Evolutionary conservation across 1,284 basidiomycete genomes (phyloP), one percentile per base, ranked within the genome.

Genomic region (Amylostereum areolatum): DNA sequence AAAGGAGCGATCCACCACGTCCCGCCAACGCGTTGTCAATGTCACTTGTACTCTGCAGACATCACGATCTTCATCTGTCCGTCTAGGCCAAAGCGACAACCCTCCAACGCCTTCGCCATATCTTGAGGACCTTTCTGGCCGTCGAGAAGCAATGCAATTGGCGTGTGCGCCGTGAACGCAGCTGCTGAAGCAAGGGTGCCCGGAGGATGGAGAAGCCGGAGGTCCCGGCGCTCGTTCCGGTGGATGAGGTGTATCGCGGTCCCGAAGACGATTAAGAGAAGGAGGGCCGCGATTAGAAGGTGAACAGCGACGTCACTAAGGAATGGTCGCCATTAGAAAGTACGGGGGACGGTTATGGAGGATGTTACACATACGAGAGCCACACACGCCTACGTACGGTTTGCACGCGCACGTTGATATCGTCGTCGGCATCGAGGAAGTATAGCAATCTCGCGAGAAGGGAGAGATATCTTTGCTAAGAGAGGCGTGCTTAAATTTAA

Each of bases 171-270:
- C 8, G 75, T 75, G 51, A 78, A 70, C 31, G 74, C 71, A 11
- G 77, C 73, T 10, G 78, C 78, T 9, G 74, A 75, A 10, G 75
- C 77, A 47, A 79, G 75, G 4, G 78, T 79, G 25, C 77, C 75
- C 1, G 76, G 75, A 44, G 68, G 62, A 51, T 76, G 73, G 36
- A 63, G 64, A 28, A 80, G 64, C 24, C 63, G 63, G 24, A 80
- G 66, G 37, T 67, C 57, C 7, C 67, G 66, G 6, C 76, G 69
- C 32, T 72, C 70, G 42, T 59, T 51, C 12, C 68, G 63, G 55
- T 79, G 77, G 52, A 71, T 62, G 18, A 77, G 47, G 32, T 78
- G 74, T 40, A 78, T 65, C 30, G 74, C 54, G 7, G 66, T 62
- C 4, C 63, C 71, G 45, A 68, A 65, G 44, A 74, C 34, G 0